These are phyloP conservation scores for Epichloe coenophiala DNA, from an alignment of 2,329 filamentous ascomycete species.

Conservation along the genomic window DNA sequence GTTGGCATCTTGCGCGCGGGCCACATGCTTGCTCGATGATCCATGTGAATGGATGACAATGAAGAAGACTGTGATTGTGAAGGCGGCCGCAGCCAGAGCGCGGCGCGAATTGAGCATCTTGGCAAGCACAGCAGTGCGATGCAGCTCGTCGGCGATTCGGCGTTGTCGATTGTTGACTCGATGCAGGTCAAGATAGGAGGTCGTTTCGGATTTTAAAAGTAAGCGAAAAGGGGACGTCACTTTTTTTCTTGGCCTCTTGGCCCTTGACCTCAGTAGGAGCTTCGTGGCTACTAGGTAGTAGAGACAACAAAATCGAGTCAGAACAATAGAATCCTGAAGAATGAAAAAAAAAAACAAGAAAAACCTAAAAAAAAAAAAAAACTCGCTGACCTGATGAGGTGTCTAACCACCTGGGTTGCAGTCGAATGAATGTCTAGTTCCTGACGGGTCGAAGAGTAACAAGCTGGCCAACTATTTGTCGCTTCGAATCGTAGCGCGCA, in stretches of 20 bases:
- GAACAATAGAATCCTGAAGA: too few species aligned
- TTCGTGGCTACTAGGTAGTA: too few species aligned
- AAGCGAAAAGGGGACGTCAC: background rate
- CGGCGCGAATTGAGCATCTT: constrained; percentile 68
- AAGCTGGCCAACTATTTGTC: background rate
- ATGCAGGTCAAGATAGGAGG: background rate
- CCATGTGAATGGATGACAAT: constrained; percentile 49
- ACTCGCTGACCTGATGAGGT: too few species aligned
- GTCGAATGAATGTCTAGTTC: too few species aligned
- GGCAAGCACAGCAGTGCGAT: constrained; percentile 1
- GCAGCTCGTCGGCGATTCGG: background rate
- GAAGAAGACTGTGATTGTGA: constrained; percentile 55
- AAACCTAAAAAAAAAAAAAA: too few species aligned
- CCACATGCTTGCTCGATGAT: constrained; percentile 1
- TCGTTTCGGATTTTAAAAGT: background rate
- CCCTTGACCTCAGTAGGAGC: too few species aligned
- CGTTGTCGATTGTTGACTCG: background rate
- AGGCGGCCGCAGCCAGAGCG: constrained; percentile 57
- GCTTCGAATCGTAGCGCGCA: background rate
- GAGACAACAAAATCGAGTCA: too few species aligned
- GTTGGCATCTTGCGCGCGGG: constrained; percentile 8
- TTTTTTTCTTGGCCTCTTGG: background rate
- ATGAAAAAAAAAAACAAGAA: too few species aligned
- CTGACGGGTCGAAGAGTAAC: too few species aligned
- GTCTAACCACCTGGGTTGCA: too few species aligned